Percentiles rank a stretch among this genome's conserved stretches.
These are phyloP conservation scores for Penicillium concentricum DNA, from an alignment of 2,329 filamentous ascomycete species.

Conservation along the genomic window DNA sequence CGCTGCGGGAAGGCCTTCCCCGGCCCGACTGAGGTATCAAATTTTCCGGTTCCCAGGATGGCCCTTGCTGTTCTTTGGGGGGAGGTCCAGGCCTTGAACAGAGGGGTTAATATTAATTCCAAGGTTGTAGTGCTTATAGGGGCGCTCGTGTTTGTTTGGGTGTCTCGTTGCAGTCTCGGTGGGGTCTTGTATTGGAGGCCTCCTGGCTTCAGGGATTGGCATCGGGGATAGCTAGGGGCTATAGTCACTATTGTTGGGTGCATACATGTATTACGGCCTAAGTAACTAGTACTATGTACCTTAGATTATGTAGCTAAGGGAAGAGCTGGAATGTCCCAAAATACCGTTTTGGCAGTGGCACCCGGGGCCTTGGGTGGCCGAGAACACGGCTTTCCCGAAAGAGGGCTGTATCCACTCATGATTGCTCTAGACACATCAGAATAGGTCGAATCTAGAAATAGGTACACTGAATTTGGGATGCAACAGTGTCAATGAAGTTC, in stretches of 20 bases:
- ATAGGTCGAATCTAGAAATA: background rate
- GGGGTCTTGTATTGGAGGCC: background rate
- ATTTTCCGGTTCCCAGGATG: constrained; percentile 13
- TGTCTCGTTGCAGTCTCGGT: background rate
- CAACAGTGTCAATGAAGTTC: background rate
- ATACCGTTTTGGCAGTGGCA: background rate
- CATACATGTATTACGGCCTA: background rate
- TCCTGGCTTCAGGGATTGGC: constrained; percentile 1
- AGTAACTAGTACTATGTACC: background rate
- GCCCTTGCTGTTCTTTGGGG: constrained; percentile 2
- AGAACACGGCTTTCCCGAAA: background rate
- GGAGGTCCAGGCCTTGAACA: background rate
- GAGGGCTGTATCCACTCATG: background rate
- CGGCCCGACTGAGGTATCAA: constrained; percentile 4
- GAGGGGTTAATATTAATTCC: background rate
- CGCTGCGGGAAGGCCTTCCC: constrained; percentile 13
- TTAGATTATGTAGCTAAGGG: background rate
- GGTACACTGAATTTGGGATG: background rate
- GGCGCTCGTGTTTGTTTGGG: background rate
- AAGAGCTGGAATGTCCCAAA: background rate
- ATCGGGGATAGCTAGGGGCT: constrained; percentile 2
- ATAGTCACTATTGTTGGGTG: background rate
- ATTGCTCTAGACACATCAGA: background rate
- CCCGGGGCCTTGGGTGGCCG: background rate
- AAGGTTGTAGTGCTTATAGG: background rate